Evolutionary conservation across 148 eudicot species (phyloP).

Genomic region (Camellia lanceoleosa): DNA sequence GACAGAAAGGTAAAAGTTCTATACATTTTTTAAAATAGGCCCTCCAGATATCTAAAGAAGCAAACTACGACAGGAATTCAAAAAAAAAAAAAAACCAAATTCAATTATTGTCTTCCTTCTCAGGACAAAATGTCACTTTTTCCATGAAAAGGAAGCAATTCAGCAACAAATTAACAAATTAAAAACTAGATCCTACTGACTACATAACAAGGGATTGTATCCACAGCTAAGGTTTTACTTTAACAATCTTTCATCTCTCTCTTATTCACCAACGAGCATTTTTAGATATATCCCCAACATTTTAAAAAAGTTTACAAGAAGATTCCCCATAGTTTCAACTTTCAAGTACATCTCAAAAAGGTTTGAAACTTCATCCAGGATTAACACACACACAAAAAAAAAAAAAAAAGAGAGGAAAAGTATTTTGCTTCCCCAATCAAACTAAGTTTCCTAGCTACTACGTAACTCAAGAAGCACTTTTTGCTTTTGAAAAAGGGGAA

Average conservation of each 20-base stretch:
- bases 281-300: not conserved
- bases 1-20: not conserved
- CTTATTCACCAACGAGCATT: not conserved
- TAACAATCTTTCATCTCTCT: conserved; percentile 4
- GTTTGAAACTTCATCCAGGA: no score
- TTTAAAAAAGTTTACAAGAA: no score
- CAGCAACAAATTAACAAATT: not conserved
- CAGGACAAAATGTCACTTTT: not conserved
- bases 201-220: not conserved
- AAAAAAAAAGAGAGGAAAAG: no score
- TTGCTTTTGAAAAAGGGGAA: not conserved
- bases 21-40: not conserved
- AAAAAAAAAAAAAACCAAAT: not conserved
- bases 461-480: no score
- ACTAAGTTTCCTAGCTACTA: no score
- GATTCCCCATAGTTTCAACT: no score
- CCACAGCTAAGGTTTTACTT: not conserved
- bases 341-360: no score
- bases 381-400: no score
- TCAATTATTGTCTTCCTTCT: not conserved
- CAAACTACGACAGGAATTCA: not conserved
- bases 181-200: not conserved
- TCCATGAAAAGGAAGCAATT: not conserved
- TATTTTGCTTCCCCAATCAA: no score
- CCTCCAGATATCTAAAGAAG: not conserved